A percentile compares a stretch with the other conserved stretches of the same genome.
These are phyloP conservation scores for Porcisia deanei DNA, from an alignment of 208 protist species.

Conservation along the genomic window DNA sequence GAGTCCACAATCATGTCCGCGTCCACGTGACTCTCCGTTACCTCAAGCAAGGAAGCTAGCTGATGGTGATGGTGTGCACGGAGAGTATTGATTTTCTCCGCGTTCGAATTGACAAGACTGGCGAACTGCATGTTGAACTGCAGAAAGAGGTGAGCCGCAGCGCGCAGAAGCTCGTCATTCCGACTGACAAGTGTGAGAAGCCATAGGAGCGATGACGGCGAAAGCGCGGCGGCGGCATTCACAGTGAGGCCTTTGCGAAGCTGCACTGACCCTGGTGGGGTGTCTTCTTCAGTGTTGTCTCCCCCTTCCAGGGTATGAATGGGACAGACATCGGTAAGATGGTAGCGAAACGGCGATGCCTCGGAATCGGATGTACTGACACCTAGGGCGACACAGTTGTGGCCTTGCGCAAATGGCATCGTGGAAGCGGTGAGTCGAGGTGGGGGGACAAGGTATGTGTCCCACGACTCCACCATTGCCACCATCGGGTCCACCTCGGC, in stretches of 20 bases:
- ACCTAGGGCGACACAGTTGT: too few relatives aligned
- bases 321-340: slow-evolving; percentile 17
- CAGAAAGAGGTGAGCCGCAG: slow-evolving; percentile 52
- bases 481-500: slow-evolving; percentile 30
- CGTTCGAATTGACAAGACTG: slow-evolving; percentile 22
- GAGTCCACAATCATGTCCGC: slow-evolving; percentile 69
- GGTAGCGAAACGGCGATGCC: slow-evolving; percentile 7
- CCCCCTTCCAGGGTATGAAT: slow-evolving; percentile 7
- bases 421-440: background rate
- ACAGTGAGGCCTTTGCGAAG: background rate
- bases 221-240: background rate
- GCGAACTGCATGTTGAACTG: slow-evolving; percentile 61
- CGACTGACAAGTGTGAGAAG: slow-evolving; percentile 67
- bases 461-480: slow-evolving; percentile 36
- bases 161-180: slow-evolving; percentile 50
- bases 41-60: slow-evolving; percentile 58
- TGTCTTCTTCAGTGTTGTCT: background rate
- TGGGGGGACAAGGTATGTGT: slow-evolving; percentile 29
- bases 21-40: slow-evolving; percentile 35
- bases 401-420: background rate
- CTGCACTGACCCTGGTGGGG: background rate
- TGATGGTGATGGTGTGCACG: slow-evolving; percentile 55
- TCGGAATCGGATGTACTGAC: background rate
- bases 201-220: slow-evolving; percentile 43
- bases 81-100: slow-evolving; percentile 32